These are phyloP conservation scores for Sanguinoderma infundibulare DNA, from an alignment of 1,284 basidiomycete species.

Conservation along the genomic window DNA sequence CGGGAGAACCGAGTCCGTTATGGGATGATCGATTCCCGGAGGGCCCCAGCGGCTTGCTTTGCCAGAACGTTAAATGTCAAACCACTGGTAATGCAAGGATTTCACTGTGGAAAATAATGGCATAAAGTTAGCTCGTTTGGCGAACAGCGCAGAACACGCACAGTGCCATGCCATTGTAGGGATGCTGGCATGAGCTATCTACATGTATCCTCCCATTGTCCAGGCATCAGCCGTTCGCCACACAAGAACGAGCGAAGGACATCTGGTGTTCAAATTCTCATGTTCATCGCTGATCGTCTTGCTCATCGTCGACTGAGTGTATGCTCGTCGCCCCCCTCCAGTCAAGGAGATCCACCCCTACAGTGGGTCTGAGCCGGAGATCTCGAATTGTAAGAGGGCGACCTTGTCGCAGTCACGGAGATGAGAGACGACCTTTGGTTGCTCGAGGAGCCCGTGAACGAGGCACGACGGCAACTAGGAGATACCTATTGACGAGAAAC, in stretches of 20 bases:
- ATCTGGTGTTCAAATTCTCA: constrained; percentile 78
- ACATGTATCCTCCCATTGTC: not conserved
- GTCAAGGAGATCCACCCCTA: constrained; percentile 96
- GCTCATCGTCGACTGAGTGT: not conserved
- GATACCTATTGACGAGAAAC: constrained; percentile 92
- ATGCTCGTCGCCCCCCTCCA: constrained; percentile 36
- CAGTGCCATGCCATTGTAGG: too few relatives aligned
- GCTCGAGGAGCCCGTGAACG: constrained; percentile 87
- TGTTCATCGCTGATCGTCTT: not conserved
- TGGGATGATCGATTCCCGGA: too few relatives aligned
- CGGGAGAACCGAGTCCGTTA: too few relatives aligned
- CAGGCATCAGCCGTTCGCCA: not conserved
- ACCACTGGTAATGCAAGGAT: too few relatives aligned
- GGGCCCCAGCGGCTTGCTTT: too few relatives aligned
- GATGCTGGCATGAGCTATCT: too few relatives aligned
- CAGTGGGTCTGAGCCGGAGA: constrained; percentile 86
- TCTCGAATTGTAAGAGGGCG: constrained; percentile 90
- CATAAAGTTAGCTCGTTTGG: too few relatives aligned
- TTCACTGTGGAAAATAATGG: too few relatives aligned
- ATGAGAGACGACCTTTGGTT: constrained; percentile 97
- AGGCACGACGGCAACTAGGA: constrained; percentile 76
- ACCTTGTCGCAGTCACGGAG: constrained; percentile 91
- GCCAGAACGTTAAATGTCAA: too few relatives aligned
- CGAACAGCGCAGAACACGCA: too few relatives aligned
- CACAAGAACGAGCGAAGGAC: constrained; percentile 67